A percentile compares a stretch with the other conserved stretches of the same genome.
Conservation (phyloP, 1,139 yeast species). For the Arxiozyma heterogenica region DNA sequence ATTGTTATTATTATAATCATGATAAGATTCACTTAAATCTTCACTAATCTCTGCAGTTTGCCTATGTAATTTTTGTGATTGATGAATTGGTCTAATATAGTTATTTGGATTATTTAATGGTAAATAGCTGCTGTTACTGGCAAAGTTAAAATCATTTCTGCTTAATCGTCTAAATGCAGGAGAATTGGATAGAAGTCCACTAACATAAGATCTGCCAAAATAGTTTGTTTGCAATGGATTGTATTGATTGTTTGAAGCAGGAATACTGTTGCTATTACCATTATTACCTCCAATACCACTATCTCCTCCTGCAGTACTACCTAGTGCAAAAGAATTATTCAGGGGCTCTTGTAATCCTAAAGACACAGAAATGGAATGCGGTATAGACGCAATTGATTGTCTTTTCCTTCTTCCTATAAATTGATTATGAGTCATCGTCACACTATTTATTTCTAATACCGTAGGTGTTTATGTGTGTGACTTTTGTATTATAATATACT, state of each 20-base stretch:
- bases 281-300: background rate
- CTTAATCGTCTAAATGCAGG: constrained; percentile 9
- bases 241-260: background rate
- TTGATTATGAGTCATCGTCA: background rate
- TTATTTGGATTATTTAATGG: constrained; percentile 10
- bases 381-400: constrained; percentile 6
- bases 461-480: too few relatives aligned
- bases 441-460: background rate
- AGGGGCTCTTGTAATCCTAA: constrained; percentile 21
- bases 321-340: background rate
- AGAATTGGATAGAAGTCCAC: constrained; percentile 19
- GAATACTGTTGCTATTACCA: background rate
- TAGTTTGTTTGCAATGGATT: constrained; percentile 10
- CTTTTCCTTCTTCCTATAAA: background rate
- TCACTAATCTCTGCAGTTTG: constrained; percentile 33
- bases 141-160: constrained; percentile 2
- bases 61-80: constrained; percentile 25
- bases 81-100: constrained; percentile 23
- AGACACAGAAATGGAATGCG: constrained; percentile 27
- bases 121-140: constrained; percentile 2
- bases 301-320: background rate
- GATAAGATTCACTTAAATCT: constrained; percentile 20
- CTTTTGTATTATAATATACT: too few relatives aligned
- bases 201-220: constrained; percentile 32
- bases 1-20: constrained; percentile 7